A percentile compares a stretch with the other conserved stretches of the same genome.
These are phyloP conservation scores for Diutina neorugosa DNA, from an alignment of 1,139 yeast genomes.

Conservation along the genomic window DNA sequence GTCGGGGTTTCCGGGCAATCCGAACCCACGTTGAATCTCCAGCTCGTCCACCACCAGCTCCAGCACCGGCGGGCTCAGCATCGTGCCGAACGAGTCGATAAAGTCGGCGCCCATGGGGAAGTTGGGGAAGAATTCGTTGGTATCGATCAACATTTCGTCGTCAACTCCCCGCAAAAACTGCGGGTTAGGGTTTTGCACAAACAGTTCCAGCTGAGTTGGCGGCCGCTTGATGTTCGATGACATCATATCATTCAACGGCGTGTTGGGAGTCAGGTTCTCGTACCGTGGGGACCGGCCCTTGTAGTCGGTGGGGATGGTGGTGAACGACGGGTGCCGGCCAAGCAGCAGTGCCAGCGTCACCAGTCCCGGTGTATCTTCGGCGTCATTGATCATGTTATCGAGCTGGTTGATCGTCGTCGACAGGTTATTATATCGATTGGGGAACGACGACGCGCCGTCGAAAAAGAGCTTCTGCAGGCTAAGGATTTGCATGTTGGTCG, in stretches of 20 bases:
- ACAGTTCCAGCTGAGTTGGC: conserved; percentile 14
- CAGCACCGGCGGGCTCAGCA: conserved; percentile 5
- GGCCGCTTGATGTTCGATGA: conserved; percentile 7
- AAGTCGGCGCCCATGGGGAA: neutral
- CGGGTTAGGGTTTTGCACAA: conserved; percentile 9
- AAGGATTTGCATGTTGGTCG: conserved; percentile 17
- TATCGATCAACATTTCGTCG: conserved; percentile 8
- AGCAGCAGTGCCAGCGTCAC: conserved; percentile 14
- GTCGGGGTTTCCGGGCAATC: conserved; percentile 9
- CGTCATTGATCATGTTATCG: conserved; percentile 6
- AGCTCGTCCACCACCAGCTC: conserved; percentile 8
- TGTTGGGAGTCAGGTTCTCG: conserved; percentile 13
- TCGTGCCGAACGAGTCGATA: neutral
- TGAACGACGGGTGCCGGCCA: conserved; percentile 6
- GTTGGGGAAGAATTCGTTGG: conserved; percentile 1
- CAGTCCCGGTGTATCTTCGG: conserved; percentile 16
- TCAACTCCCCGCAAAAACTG: conserved; percentile 6
- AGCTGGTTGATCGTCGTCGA: neutral
- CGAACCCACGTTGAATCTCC: conserved; percentile 14
- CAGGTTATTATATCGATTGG: neutral
- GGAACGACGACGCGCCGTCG: conserved; percentile 10
- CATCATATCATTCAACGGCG: conserved; percentile 6
- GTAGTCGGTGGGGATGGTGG: conserved; percentile 7
- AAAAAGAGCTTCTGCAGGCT: conserved; percentile 19
- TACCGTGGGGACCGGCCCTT: conserved; percentile 12